Conservation (phyloP, 2,329 filamentous ascomycete genomes). For the Diplodia sapinea region DNA sequence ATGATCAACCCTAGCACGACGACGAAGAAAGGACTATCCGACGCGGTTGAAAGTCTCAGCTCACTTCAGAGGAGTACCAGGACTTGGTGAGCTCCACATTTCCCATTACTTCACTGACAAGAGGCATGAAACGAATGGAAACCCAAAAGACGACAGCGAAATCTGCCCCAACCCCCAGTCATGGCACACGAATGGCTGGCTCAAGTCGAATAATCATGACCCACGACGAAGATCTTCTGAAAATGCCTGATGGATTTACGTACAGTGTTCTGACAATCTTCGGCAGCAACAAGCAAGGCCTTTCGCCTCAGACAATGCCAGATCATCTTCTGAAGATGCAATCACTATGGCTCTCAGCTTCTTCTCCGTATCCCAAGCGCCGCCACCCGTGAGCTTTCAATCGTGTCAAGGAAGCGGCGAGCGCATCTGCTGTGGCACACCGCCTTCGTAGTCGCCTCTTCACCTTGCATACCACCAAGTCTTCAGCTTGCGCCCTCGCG, state of each 20-base stretch:
- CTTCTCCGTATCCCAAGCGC: conserved; percentile 6
- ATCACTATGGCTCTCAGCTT: conserved; percentile 3
- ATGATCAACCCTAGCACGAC: conserved; percentile 46
- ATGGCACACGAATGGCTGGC: too few species aligned
- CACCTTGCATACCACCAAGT: conserved; percentile 24
- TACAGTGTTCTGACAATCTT: too few species aligned
- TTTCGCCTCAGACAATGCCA: not conserved
- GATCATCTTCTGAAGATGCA: conserved; percentile 28
- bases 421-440: conserved; percentile 3
- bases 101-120: conserved; percentile 99
- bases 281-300: too few species aligned
- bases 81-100: conserved; percentile 86
- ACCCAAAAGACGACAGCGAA: conserved; percentile 68
- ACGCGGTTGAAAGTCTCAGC: conserved; percentile 92
- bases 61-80: conserved; percentile 88
- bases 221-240: too few species aligned
- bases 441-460: conserved; percentile 5
- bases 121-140: conserved; percentile 91
- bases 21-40: conserved; percentile 66
- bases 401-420: conserved; percentile 25
- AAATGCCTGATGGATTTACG: too few species aligned
- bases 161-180: too few species aligned
- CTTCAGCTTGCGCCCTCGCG: conserved; percentile 4
- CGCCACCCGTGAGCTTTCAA: conserved; percentile 21
- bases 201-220: too few species aligned